Evolutionary conservation across 1,139 yeast genomes (phyloP), one percentile per base, ranked within the genome.

Genomic region (Protomyces inouyei): DNA sequence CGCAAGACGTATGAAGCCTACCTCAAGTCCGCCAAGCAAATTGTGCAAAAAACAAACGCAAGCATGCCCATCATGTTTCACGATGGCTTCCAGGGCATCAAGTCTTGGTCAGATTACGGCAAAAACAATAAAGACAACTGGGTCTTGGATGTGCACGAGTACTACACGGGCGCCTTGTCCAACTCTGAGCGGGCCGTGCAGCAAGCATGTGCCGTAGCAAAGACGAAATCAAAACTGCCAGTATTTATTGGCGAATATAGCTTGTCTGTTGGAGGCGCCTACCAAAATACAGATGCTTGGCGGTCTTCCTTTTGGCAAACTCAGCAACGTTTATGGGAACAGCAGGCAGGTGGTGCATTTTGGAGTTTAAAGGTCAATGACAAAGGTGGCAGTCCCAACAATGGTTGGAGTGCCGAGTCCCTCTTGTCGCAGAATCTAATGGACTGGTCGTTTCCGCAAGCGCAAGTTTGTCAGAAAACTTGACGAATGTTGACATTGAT

Each of bases 401-500:
- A 59, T 40, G 63, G 57, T 8, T 59, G 63, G 63, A 59, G 63
- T 35, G 45, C 52, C 16, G 57, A 52, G 35, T 55, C 63, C 23
- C 10, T 59, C 38, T 18, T 43, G 25, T 18, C 21, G 23, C 48
- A 43, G 14, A 18, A 18, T 5, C 25, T 18, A 0, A 43, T 43
- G 16, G 48, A 43, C 28, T 43, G 48, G 48, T 16, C 23, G 16
- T 43, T 43, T 43, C 23, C 48, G 9, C 12, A 18, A 6, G 48
- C 48, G 18, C 21, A 43, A 21, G 48, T 21, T n/a, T 43, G 48
- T 43, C 48, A 18, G 1, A 43, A 43, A 9, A 18, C 48, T 43
- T 43, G 81, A 3, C 81, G 72, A 28, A 78, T 76, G 61, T 78
- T 78, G 51, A 78, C 70, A 64, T 78, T 78, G 45, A 78, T 70